Evolutionary conservation across 2,329 filamentous ascomycete species (phyloP), one percentile per base, ranked within the genome.

Genomic region (Colletotrichum endophyticum): DNA sequence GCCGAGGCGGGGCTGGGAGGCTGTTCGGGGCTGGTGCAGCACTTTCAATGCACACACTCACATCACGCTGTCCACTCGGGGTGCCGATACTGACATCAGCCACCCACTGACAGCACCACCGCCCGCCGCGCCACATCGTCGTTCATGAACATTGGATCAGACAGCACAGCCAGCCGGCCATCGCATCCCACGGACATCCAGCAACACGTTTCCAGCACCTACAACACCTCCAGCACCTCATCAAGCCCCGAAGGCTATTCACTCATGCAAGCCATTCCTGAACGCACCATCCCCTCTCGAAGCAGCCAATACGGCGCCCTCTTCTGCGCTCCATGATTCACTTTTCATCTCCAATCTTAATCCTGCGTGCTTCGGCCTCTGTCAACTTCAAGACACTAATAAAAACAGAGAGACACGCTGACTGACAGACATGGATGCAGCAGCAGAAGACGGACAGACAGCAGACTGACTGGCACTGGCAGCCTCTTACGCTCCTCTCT

Each of bases 341-440:
- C 30, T 6, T 9, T 28, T 16, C 69, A 67, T 75, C 70, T 32
- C 70, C 71, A 56, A 75, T 75, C 63, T 75, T 72, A 73, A 27
- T 73, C 39, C 53, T 72, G 73, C 73, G 59, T 75, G 56, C 70
- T 70, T 75, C 73, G 63, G 69, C 39, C 30, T 22, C 16, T 32
- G 36, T 49, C 63, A 63, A 30, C 16, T 75, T 27, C 64, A 66
- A 75, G 73, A 75, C 73, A 73, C 34, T 49, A 73, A 75, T 75
- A 32, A 73, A 56, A 73, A 57, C 53, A 73, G 63, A 73, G 66
- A 75, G 53, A 75, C 53, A 72, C 63, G 39, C 39, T 49, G 59
- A 25, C 59, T 19, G 57, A n/a, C 11, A 30, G 25, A 30, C 28
- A 30, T 49, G 39, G 39, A 49, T 49, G 39, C 39, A 49, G 39